Evolutionary conservation across 305 asterid species (phyloP), one percentile per base, ranked within the genome.

Genomic region (Rubia tinctorum): DNA sequence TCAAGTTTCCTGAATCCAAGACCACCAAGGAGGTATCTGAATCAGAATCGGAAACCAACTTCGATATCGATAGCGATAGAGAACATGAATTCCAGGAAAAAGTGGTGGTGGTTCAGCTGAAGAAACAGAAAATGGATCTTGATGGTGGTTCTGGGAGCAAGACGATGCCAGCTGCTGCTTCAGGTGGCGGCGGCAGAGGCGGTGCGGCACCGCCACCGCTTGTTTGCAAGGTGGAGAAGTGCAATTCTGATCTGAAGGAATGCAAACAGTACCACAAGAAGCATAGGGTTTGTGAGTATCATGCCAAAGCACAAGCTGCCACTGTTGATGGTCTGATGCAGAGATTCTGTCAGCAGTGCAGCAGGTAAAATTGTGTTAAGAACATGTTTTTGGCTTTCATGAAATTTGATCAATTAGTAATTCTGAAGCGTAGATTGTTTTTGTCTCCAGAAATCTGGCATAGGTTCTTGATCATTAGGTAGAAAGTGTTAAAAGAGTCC

Each of bases 341-440:
- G 64, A 81, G 94, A 73, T 88, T 88, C 78, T 88, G 91, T 62
- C 91, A 88, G 79, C 94, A 88, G 83, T 88, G 94, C 76, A 88
- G 94, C 90, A 86, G 90, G 91, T 86, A 17, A 59, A 73, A 8
- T 30, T 25, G 11, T 53, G 22, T 22, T 39, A 7, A 20, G 23
- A 59, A 59, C 55, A 30, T 5, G 7, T 34, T 17, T 56, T 22
- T 60, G 8, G 39, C 55, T n/a, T 73, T 3, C 7, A 11, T 39
- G 34, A 20, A 13, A 2, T 62, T 45, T 23, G 18, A 47, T 47
- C n/a, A 47, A 0, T 47, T 2, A 47, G 11, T 14, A 49, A 49
- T 13, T 18, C 34, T 37, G 44, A 69, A 47, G 25, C 43, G 7
- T 68, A 15, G 40, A 14, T 6, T 68, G 6, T 27, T 68, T 25